A percentile compares a stretch with the other conserved stretches of the same genome.
Conservation (phyloP, 2,329 filamentous ascomycete species). For the Helotiales sp. region DNA sequence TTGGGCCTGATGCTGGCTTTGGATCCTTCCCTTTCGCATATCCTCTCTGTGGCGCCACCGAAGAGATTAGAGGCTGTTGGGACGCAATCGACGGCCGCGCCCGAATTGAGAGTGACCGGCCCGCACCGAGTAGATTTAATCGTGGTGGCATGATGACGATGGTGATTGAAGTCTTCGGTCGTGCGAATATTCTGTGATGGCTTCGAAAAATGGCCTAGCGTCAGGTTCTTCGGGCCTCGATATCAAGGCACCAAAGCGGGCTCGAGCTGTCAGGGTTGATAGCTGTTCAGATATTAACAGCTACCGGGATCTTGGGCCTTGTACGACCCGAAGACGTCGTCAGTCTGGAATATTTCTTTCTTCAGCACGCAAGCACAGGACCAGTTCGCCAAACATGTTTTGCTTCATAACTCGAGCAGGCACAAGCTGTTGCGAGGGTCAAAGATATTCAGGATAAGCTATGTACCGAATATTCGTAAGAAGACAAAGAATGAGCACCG, state of each 20-base stretch:
- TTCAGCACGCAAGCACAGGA: background rate
- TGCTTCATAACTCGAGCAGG: background rate
- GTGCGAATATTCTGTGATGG: background rate
- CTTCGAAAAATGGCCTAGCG: background rate
- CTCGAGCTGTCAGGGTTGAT: constrained; percentile 8
- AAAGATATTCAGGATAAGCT: background rate
- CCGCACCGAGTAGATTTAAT: constrained; percentile 48
- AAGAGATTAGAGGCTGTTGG: constrained; percentile 27
- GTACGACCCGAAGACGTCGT: constrained; percentile 6
- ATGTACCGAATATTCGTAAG: background rate
- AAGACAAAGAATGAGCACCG: background rate
- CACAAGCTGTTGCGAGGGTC: background rate
- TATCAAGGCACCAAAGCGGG: background rate
- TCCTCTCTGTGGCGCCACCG: constrained; percentile 27
- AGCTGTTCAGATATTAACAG: constrained; percentile 8
- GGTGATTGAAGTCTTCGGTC: constrained; percentile 7
- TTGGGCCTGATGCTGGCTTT: constrained; percentile 41
- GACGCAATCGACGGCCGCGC: constrained; percentile 38
- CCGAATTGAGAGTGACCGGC: constrained; percentile 43
- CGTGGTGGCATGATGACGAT: constrained; percentile 52
- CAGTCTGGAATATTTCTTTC: background rate
- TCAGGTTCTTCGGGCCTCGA: background rate
- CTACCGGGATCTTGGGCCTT: constrained; percentile 13
- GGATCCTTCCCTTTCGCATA: constrained; percentile 32
- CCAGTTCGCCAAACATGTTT: background rate